Evolutionary conservation across 2,329 filamentous ascomycete genomes (phyloP), one percentile per base, ranked within the genome.

Genomic region (Lachnellula hyalina): DNA sequence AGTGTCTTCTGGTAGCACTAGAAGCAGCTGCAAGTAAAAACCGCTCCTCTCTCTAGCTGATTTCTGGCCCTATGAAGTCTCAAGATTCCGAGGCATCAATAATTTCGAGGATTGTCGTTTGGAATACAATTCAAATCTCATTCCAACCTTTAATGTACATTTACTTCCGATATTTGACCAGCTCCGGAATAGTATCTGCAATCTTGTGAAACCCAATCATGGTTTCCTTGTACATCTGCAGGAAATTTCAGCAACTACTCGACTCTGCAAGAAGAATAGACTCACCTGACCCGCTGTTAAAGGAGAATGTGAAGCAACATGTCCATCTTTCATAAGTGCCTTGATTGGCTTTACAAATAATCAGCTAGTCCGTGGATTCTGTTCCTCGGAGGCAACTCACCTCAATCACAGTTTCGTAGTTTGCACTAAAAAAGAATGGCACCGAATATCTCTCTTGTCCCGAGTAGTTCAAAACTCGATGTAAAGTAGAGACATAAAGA

Each of bases 351-450:
- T 32, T 4, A 11, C 28, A 32, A 32, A 32, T 4, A 32, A 32
- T 32, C 28, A 32, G 28, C 28, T 32, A 11, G 9, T 11, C 2
- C 4, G 28, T 32, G 28, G 11, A 11, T 9, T 32, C 8, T 32
- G 11, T 8, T 32, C 9, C 28, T 32, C 3, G 3, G 8, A 11
- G 9, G 28, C 9, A 32, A 9, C 28, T 28, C n/a, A 49, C 47
- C 40, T 52, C 54, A 12, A 57, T 40, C 28, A 51, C 45, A 9
- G 42, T 47, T 34, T 66, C 61, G 56, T 72, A 69, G 9, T 72
- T 73, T 1, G 73, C 74, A 64, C 74, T 71, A 57, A 76, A 76
- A 63, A 77, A 77, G 62, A 74, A 77, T 5, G 73, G 73, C 32
- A 77, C 70, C 48, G 71, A 74, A 52, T 73, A 73, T 15, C 59